Conservation (phyloP, 768 basidiomycete species). For the Termitomyces sp. region DNA sequence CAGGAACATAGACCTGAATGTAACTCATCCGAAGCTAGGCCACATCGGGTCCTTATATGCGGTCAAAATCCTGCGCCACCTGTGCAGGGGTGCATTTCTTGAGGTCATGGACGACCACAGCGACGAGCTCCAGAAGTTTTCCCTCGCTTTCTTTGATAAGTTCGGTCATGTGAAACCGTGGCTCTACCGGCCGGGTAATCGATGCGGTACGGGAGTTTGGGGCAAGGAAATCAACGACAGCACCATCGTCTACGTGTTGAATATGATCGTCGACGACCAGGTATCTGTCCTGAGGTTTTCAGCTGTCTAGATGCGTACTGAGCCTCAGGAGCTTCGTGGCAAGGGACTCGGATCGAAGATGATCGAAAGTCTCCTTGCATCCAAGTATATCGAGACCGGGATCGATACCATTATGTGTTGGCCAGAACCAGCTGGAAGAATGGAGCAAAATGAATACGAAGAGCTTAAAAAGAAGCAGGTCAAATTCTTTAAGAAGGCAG, state of each 20-base stretch:
- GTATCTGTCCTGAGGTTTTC: not conserved
- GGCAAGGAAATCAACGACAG: conserved; percentile 22
- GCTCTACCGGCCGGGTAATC: conserved; percentile 20
- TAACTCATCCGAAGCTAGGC: conserved; percentile 7
- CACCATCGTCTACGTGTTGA: conserved; percentile 20
- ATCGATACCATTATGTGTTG: conserved; percentile 18
- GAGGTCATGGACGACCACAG: conserved; percentile 24
- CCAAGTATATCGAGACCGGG: conserved; percentile 9
- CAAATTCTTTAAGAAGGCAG: not conserved
- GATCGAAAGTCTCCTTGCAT: conserved; percentile 14
- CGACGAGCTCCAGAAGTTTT: conserved; percentile 24
- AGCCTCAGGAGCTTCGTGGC: conserved; percentile 2
- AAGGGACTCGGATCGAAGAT: conserved; percentile 18
- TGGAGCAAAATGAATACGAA: not conserved
- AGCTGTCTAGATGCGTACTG: not conserved
- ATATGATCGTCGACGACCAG: conserved; percentile 13
- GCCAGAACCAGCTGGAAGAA: conserved; percentile 15
- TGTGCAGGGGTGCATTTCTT: conserved; percentile 12
- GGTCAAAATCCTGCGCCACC: conserved; percentile 6
- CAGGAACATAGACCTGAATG: conserved; percentile 3
- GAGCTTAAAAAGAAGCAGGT: conserved; percentile 1
- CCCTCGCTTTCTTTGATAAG: conserved; percentile 23
- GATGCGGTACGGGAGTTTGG: conserved; percentile 27
- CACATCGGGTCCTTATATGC: conserved; percentile 5
- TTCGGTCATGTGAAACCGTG: conserved; percentile 16